Evolutionary conservation across 768 basidiomycete species (phyloP).

Genomic region (Tubosaeta brunneosetosa): DNA sequence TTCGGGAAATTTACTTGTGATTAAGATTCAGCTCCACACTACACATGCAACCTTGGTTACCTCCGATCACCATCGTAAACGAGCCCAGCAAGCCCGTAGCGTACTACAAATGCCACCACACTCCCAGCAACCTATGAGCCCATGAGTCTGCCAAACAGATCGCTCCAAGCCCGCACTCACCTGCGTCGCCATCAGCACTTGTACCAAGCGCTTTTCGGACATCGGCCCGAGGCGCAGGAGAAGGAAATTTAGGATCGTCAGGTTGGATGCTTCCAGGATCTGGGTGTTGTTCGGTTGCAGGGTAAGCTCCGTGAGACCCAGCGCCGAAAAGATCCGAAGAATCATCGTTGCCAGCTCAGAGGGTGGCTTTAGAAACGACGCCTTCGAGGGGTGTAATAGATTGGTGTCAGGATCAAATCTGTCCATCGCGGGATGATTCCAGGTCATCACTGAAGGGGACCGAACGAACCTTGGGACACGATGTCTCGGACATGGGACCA

Average conservation of each 20-base stretch:
- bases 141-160: slow-evolving; percentile 5
- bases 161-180: slow-evolving; percentile 32
- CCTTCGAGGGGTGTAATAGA: slow-evolving; percentile 72
- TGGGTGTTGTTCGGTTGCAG: slow-evolving; percentile 47
- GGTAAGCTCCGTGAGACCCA: slow-evolving; percentile 67
- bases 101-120: slow-evolving; percentile 72
- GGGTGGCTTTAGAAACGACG: slow-evolving; percentile 55
- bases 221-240: slow-evolving; percentile 79
- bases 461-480: slow-evolving; percentile 75
- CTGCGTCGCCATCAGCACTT: slow-evolving; percentile 70
- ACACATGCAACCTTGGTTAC: slow-evolving; percentile 29
- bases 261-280: slow-evolving; percentile 74
- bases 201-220: slow-evolving; percentile 76
- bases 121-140: slow-evolving; percentile 62
- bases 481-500: slow-evolving; percentile 93
- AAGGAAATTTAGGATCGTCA: slow-evolving; percentile 88
- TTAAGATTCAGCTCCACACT: slow-evolving; percentile 17
- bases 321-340: slow-evolving; percentile 53
- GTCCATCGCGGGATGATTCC: neutral
- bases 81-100: slow-evolving; percentile 86
- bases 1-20: neutral
- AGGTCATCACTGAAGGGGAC: neutral
- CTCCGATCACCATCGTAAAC: slow-evolving; percentile 91
- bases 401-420: slow-evolving; percentile 77
- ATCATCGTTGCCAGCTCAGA: slow-evolving; percentile 48